Conservation (phyloP, 768 basidiomycete genomes). For the Amyloporia xantha region DNA sequence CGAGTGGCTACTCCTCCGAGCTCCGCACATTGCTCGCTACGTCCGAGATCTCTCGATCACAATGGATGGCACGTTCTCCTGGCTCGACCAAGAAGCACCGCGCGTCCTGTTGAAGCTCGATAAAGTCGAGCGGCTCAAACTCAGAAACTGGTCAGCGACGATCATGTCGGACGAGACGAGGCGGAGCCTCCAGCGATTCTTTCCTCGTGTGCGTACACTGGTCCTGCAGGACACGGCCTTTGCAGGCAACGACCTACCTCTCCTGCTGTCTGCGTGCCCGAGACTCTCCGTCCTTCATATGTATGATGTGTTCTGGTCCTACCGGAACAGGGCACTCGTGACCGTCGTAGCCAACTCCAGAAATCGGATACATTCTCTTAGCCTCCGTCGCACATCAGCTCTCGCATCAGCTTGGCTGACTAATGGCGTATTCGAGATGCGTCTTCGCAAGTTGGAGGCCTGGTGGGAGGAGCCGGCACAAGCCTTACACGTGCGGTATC, state of each 20-base stretch:
- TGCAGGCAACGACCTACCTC: neutral
- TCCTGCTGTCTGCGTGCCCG: neutral
- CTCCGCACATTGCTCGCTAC: neutral
- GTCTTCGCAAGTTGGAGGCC: neutral
- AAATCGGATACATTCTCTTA: neutral
- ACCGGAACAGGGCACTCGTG: neutral
- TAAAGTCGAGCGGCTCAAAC: neutral
- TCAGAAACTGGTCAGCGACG: no score
- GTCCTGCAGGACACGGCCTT: neutral
- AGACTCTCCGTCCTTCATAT: neutral
- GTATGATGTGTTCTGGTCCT: conserved; percentile 1
- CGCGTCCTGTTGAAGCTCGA: neutral
- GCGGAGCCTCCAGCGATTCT: neutral
- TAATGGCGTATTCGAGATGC: neutral
- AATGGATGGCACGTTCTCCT: conserved; percentile 2
- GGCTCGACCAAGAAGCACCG: conserved; percentile 3
- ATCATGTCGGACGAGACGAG: neutral
- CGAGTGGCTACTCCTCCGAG: neutral
- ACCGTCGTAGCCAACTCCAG: neutral
- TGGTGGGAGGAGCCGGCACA: neutral
- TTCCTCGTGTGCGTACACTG: neutral
- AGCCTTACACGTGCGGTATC: neutral
- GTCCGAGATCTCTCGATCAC: conserved; percentile 1
- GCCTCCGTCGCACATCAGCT: neutral
- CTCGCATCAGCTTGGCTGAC: conserved; percentile 2